phyloP scores from a whole-genome alignment of 164 flowering plant genomes.

The Liriodendron chinense region DNA sequence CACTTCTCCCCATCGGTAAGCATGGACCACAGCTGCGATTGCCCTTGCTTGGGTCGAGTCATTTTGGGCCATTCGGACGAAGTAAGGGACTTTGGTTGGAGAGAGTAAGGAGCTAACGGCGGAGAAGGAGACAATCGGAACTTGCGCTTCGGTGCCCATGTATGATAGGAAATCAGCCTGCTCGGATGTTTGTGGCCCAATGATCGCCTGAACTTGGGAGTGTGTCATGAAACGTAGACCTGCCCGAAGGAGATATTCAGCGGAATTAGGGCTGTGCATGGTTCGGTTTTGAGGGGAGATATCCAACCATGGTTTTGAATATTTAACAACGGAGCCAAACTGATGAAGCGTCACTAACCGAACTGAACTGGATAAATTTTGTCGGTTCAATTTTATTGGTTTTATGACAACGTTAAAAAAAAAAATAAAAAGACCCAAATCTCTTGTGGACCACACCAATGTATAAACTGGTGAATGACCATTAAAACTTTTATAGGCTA shows the following conservation, averaged over 20 bases:
- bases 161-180: constrained; percentile 22
- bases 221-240: constrained; percentile 32
- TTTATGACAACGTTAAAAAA: too few relatives aligned
- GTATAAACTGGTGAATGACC: too few relatives aligned
- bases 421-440: too few relatives aligned
- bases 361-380: too few relatives aligned
- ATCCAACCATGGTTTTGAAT: too few relatives aligned
- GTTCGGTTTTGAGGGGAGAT: too few relatives aligned
- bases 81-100: constrained; percentile 23
- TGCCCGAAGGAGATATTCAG: background rate
- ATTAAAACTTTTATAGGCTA: too few relatives aligned
- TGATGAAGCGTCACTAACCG: too few relatives aligned
- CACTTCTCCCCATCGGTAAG: constrained; percentile 31
- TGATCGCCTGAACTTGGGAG: constrained; percentile 29
- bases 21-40: constrained; percentile 23
- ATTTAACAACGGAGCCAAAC: too few relatives aligned
- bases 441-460: too few relatives aligned
- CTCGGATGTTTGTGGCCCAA: constrained; percentile 28
- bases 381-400: too few relatives aligned
- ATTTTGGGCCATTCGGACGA: constrained; percentile 27
- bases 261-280: too few relatives aligned
- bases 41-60: constrained; percentile 35
- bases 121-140: constrained; percentile 40
- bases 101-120: constrained; percentile 37
- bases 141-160: constrained; percentile 30